These are phyloP conservation scores for Fusarium sp. DNA, from an alignment of 2,329 filamentous ascomycete species.

Conservation along the genomic window DNA sequence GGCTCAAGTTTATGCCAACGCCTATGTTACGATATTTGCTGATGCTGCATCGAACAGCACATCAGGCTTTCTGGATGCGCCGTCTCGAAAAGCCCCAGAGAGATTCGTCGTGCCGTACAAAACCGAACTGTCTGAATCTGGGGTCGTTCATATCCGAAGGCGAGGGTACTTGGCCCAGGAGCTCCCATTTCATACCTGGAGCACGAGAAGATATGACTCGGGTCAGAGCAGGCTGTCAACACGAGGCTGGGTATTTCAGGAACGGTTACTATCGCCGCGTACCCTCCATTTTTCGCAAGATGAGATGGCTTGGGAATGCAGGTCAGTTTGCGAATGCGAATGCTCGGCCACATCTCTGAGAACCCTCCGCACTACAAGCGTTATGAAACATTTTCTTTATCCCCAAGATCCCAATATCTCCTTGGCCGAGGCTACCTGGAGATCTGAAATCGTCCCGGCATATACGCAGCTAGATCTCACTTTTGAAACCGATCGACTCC, in stretches of 20 bases:
- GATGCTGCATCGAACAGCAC: background rate
- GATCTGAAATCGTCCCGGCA: background rate
- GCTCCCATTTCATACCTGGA: background rate
- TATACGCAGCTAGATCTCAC: conserved; percentile 4
- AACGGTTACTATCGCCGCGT: background rate
- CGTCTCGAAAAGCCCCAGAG: background rate
- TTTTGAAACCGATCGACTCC: background rate
- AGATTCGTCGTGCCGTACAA: background rate
- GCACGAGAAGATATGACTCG: background rate
- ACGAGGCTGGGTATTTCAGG: background rate
- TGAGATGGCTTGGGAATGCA: conserved; percentile 5
- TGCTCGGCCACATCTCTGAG: background rate
- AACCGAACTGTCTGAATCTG: background rate
- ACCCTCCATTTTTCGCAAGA: background rate
- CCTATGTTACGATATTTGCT: conserved; percentile 10
- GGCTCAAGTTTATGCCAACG: conserved; percentile 17
- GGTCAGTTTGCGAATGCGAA: background rate
- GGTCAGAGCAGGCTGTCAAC: background rate
- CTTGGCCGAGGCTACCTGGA: background rate
- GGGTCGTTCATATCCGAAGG: background rate
- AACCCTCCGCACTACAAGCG: background rate
- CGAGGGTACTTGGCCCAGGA: background rate
- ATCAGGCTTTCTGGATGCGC: background rate
- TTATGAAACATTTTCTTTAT: background rate
- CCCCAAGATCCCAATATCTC: background rate